Conservation (phyloP, 1,284 basidiomycete genomes). For the Abortiporus biennis region DNA sequence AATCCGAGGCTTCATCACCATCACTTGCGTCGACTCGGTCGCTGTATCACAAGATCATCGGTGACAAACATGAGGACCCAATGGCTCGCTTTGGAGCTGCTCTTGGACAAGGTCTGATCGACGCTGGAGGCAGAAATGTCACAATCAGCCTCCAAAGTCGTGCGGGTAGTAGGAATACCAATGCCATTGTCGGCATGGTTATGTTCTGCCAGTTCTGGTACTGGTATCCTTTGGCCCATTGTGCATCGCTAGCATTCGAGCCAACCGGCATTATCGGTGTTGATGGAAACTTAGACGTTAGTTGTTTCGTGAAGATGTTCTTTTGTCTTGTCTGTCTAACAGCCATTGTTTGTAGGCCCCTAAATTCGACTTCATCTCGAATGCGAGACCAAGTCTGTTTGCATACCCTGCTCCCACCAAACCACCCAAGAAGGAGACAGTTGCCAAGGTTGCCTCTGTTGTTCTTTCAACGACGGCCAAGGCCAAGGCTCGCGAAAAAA, state of each 20-base stretch:
- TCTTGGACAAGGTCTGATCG: slow-evolving; percentile 91
- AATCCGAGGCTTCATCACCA: slow-evolving; percentile 84
- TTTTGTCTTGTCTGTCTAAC: too few relatives aligned
- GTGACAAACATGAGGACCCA: slow-evolving; percentile 95
- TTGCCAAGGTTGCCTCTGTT: slow-evolving; percentile 86
- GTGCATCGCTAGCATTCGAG: slow-evolving; percentile 85
- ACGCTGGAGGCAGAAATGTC: slow-evolving; percentile 92
- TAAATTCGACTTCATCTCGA: slow-evolving; percentile 85
- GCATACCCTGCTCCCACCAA: slow-evolving; percentile 84
- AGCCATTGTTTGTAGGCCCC: slow-evolving; percentile 58
- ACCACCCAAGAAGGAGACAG: slow-evolving; percentile 86
- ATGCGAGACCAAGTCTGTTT: slow-evolving; percentile 83
- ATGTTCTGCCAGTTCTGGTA: slow-evolving; percentile 99
- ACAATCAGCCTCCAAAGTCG: slow-evolving; percentile 90
- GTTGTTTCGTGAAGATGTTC: too few relatives aligned
- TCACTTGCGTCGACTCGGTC: slow-evolving; percentile 77
- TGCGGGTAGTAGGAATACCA: slow-evolving; percentile 87
- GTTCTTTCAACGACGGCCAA: slow-evolving; percentile 94
- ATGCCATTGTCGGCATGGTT: slow-evolving; percentile 91
- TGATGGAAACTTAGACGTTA: slow-evolving; percentile 77
- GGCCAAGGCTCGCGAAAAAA: slow-evolving; percentile 88
- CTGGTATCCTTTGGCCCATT: slow-evolving; percentile 97
- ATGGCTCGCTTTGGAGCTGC: slow-evolving; percentile 96
- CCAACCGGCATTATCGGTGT: slow-evolving; percentile 92
- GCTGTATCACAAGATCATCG: slow-evolving; percentile 82